Base-by-base conservation (phyloP, 2,329 filamentous ascomycete genomes). In the Pleurostoma richardsiae region DNA sequence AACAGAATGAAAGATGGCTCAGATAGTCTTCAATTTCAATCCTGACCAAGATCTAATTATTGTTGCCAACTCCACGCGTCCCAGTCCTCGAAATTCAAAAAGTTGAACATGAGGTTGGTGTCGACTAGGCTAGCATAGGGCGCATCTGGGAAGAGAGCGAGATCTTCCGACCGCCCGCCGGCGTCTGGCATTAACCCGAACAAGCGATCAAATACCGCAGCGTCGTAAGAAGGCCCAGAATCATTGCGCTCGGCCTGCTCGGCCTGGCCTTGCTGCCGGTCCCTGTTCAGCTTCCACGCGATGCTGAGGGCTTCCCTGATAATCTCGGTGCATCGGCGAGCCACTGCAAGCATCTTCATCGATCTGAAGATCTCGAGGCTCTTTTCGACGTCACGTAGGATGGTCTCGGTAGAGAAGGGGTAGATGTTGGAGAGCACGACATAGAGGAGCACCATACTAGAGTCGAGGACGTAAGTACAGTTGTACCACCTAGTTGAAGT, bases 361-460 rank as follows among this genome's bases (percentile, higher is more conserved):
- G 39, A 38, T 7, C 29, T 30, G 39, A 46, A 46, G 5, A 46
- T 46, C 39, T 46, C 44, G 5, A 46, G 27, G 27, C 36, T 41
- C 39, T 46, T 46, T n/a, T 41, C 44, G 7, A 41, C 30, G n/a
- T 29, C 27, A 8, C 29, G 38, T 10, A 46, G 33, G 27, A 46
- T 28, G 30, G n/a, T 33, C 7, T 46, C 39, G 4, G 39, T 30
- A 10, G 44, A 39, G 5, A 41, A 30, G 5, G 44, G 44, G n/a
- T 40, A 40, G 29, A 46, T 30, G 30, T 46, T 42, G 10, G 44
- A 40, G 28, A 46, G 39, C 4, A 41, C 39, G 27, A 46, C 44
- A 27, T 46, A 46, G 39, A 46, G 44, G 8, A 46, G 44, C 27
- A 46, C 44, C 44, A 46, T 46, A 10, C 38, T 46, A n/a, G 44